These are phyloP conservation scores for Chrysoporthe austroafricana DNA, from an alignment of 2,329 filamentous ascomycete species.

Conservation along the genomic window DNA sequence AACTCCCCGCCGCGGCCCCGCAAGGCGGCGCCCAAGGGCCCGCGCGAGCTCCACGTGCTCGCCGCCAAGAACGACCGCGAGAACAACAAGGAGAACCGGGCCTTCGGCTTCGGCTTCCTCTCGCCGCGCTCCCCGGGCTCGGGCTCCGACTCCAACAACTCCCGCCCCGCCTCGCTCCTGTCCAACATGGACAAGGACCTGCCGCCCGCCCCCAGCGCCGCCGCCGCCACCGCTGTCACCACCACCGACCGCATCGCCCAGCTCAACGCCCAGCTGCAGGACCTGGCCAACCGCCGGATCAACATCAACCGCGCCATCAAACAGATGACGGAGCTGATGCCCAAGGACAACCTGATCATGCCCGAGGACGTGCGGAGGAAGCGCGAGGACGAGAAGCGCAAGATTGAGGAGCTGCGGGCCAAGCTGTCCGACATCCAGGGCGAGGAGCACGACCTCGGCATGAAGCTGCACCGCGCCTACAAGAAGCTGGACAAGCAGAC, in stretches of 20 bases:
- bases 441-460: constrained; percentile 78
- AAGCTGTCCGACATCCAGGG: constrained; percentile 75
- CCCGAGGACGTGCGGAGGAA: constrained; percentile 65
- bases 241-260: constrained; percentile 67
- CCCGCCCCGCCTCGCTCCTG: constrained; percentile 39
- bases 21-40: constrained; percentile 4
- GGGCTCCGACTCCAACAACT: constrained; percentile 21
- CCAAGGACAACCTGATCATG: constrained; percentile 68
- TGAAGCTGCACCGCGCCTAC: constrained; percentile 74
- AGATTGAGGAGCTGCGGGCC: constrained; percentile 66
- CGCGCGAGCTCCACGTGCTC: constrained; percentile 13
- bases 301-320: constrained; percentile 75
- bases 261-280: constrained; percentile 67
- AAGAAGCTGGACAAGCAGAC: constrained; percentile 73
- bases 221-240: constrained; percentile 46
- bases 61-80: neutral
- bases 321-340: constrained; percentile 79
- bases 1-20: constrained; percentile 22
- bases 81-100: neutral
- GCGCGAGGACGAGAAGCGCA: constrained; percentile 62
- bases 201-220: constrained; percentile 64
- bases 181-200: constrained; percentile 57
- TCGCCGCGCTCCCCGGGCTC: neutral
- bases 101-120: constrained; percentile 19
- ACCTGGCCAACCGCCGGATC: constrained; percentile 66